A percentile compares a stretch with the other conserved stretches of the same genome.
Evolutionary conservation across 495 filamentous ascomycete genomes (phyloP).

Genomic region (Poronia punctata): DNA sequence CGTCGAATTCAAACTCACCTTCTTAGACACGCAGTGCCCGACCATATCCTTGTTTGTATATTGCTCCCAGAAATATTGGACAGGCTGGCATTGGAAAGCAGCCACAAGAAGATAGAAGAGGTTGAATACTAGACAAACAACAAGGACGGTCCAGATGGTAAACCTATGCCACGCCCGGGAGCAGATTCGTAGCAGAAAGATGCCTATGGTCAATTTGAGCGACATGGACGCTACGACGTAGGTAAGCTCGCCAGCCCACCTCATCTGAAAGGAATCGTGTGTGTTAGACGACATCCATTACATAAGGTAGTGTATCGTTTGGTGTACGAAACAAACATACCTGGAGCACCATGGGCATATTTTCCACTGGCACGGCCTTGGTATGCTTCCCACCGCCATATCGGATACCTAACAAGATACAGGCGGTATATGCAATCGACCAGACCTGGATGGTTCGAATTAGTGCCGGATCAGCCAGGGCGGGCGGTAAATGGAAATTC

Average conservation of each 20-base stretch:
- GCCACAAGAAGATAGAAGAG: slow-evolving; percentile 29
- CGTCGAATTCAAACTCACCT: slow-evolving; percentile 15
- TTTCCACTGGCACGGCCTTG: slow-evolving; percentile 8
- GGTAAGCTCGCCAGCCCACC: slow-evolving; percentile 18
- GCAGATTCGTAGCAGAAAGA: slow-evolving; percentile 37
- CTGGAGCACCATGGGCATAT: slow-evolving; percentile 16
- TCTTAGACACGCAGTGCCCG: slow-evolving; percentile 14
- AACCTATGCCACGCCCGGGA: slow-evolving; percentile 17
- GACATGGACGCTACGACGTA: slow-evolving; percentile 30
- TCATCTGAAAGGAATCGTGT: slow-evolving; percentile 9
- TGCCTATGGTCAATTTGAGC: slow-evolving; percentile 32
- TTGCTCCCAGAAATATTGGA: slow-evolving; percentile 22
- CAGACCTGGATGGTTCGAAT: slow-evolving; percentile 9
- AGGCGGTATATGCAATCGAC: slow-evolving; percentile 10
- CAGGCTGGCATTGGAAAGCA: slow-evolving; percentile 30
- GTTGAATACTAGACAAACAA: slow-evolving; percentile 26
- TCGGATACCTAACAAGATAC: slow-evolving; percentile 11
- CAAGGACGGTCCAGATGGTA: slow-evolving; percentile 26
- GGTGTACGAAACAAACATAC: slow-evolving; percentile 18
- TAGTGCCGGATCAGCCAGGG: not conserved
- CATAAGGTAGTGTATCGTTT: not conserved
- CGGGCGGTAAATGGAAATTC: not conserved
- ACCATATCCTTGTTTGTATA: slow-evolving; percentile 7
- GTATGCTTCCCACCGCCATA: slow-evolving; percentile 15
- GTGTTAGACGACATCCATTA: not conserved